Conservation (phyloP, 1,139 yeast genomes). For the Meyerozyma athensensis region DNA sequence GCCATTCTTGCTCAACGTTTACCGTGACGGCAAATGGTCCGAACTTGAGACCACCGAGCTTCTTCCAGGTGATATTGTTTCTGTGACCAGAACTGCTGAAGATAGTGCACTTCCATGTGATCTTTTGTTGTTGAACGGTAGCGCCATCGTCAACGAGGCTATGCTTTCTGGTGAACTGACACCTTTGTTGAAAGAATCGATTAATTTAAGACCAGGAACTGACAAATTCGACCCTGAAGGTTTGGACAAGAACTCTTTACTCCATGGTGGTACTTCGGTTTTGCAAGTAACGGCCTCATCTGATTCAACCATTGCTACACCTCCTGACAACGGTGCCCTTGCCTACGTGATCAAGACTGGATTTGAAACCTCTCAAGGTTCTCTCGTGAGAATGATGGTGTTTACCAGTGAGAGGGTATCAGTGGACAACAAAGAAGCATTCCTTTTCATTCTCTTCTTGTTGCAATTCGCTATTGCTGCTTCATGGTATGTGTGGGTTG, state of each 20-base stretch:
- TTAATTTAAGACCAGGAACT: constrained; percentile 70
- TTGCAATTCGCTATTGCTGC: constrained; percentile 92
- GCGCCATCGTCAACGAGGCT: constrained; percentile 94
- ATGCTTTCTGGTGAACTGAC: constrained; percentile 98
- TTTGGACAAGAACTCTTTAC: constrained; percentile 78
- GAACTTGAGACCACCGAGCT: constrained; percentile 67
- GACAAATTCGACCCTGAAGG: constrained; percentile 74
- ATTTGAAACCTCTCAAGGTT: constrained; percentile 94
- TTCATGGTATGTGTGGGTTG: constrained; percentile 97
- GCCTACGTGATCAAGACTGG: constrained; percentile 93
- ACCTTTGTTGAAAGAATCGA: constrained; percentile 89
- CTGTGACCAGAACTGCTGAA: constrained; percentile 82
- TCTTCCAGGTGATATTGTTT: constrained; percentile 89
- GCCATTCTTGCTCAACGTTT: constrained; percentile 75
- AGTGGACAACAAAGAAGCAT: constrained; percentile 92
- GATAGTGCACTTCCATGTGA: constrained; percentile 98
- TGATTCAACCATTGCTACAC: constrained; percentile 42
- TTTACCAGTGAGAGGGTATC: constrained; percentile 95
- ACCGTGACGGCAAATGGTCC: constrained; percentile 68
- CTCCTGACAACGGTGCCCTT: constrained; percentile 91
- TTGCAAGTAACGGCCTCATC: constrained; percentile 81
- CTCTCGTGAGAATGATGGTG: constrained; percentile 95
- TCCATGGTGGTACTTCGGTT: constrained; percentile 97
- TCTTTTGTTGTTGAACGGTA: constrained; percentile 74
- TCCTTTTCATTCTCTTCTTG: constrained; percentile 84